Evolutionary conservation across 805 yeast genomes (phyloP), one percentile per base, ranked within the genome.

Genomic region (Monosporozyma servazzii): DNA sequence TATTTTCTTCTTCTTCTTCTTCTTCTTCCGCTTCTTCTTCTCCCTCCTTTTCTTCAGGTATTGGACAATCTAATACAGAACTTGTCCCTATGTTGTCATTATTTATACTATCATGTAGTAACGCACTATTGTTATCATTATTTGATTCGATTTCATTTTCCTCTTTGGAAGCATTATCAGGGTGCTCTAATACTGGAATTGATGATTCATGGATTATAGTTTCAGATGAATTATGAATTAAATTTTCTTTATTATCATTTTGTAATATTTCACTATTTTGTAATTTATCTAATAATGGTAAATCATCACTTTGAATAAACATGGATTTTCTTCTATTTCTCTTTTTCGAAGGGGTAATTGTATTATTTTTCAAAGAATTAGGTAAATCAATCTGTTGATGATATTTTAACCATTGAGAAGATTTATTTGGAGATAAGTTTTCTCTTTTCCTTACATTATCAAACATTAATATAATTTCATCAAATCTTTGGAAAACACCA

Each of bases 391-490:
- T 44, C 29, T 18, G 21, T 20, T 29, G 47, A 44, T 41, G 27
- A 13, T 23, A 41, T 23, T 23, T 41, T n/a, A 13, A 7, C 17
- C 23, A 37, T 37, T 37, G 41, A 17, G 23, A 17, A 37, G 15
- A 9, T 37, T 37, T 11, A 18, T 37, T 27, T 37, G 45, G 18
- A 21, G 59, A 53, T 42, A 77, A 56, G 1, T 75, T 75, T 57
- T 77, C 79, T 27, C 66, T 65, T 15, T 55, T 48, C 56, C 79
- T 68, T 13, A 77, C 66, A 0, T 66, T 62, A 46, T 68, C 66
- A 48, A 80, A 71, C 61, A 72, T 64, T 45, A 68, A 71, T 8
- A 72, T 59, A 41, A 79, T 71, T 31, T 76, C 81, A 23, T 71
- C 72, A 52, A 79, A 70, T 53, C 76, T 71, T 40, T 59, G 61